Percentiles rank a stretch among this genome's conserved stretches.
These are phyloP conservation scores for California macrophylla DNA, from an alignment of 441 rosid genomes.

Conservation along the genomic window DNA sequence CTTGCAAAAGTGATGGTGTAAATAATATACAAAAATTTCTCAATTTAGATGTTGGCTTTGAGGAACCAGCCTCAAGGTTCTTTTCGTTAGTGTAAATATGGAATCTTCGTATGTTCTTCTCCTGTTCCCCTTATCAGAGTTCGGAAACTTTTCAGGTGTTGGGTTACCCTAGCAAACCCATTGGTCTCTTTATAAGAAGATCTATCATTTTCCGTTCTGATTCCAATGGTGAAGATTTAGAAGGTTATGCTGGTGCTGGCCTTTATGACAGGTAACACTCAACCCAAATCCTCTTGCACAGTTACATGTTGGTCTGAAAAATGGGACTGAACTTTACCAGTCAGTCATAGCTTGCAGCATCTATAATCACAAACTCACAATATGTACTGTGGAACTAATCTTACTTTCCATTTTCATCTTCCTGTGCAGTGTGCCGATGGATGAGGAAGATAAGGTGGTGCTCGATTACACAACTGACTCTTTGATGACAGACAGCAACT, in stretches of 20 bases:
- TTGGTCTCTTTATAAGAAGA: slow-evolving; percentile 77
- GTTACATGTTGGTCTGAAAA: not conserved
- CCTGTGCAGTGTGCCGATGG: slow-evolving; percentile 86
- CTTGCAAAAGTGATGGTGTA: not conserved
- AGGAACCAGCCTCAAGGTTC: not conserved
- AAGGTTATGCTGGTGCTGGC: slow-evolving; percentile 99
- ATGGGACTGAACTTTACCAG: not conserved
- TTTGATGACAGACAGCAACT: slow-evolving; percentile 49
- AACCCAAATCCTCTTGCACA: not conserved
- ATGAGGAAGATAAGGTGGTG: slow-evolving; percentile 67
- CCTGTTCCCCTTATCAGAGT: slow-evolving; percentile 11
- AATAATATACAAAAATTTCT: not conserved
- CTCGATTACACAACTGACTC: slow-evolving; percentile 76
- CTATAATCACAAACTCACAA: not conserved
- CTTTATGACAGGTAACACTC: slow-evolving; percentile 83
- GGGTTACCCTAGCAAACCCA: slow-evolving; percentile 96
- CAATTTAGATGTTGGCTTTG: not conserved
- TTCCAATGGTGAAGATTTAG: slow-evolving; percentile 95
- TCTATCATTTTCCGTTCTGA: slow-evolving; percentile 90
- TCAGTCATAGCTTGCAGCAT: not conserved
- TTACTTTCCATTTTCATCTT: not conserved
- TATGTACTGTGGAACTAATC: not conserved
- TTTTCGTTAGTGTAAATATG: not conserved
- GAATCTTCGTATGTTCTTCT: slow-evolving; percentile 2
- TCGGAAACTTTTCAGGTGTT: slow-evolving; percentile 39